phyloP scores from a whole-genome alignment of 805 yeast species.

The Lipomyces mesembrius region DNA sequence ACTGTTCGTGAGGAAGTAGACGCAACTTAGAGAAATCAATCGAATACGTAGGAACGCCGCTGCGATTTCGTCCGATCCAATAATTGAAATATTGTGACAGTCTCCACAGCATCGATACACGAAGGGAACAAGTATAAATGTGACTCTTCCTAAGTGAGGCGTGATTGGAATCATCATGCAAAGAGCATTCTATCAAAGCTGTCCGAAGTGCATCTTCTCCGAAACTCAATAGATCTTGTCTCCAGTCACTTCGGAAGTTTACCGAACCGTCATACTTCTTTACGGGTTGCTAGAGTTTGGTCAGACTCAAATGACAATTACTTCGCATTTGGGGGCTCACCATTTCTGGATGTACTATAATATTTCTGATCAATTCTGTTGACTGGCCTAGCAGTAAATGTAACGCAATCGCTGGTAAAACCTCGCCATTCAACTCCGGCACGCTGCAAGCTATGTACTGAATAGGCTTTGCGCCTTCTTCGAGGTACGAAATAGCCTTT shows the following conservation, averaged over 20 bases:
- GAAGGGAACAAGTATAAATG: background rate
- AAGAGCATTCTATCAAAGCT: background rate
- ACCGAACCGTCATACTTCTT: background rate
- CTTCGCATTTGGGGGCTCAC: constrained; percentile 1
- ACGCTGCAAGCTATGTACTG: constrained; percentile 9
- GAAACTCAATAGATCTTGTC: constrained; percentile 1
- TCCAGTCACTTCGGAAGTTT: background rate
- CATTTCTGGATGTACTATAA: constrained; percentile 4
- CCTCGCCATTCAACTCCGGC: background rate
- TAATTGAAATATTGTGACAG: constrained; percentile 7
- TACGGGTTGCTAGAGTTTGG: background rate
- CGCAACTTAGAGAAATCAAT: constrained; percentile 18
- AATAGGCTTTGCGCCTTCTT: background rate
- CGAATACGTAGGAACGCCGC: background rate
- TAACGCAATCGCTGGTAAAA: constrained; percentile 14
- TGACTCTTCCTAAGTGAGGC: background rate
- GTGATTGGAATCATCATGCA: background rate
- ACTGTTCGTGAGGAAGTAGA: constrained; percentile 22
- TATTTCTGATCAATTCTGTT: background rate
- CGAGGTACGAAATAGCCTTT: constrained; percentile 7
- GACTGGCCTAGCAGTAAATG: background rate
- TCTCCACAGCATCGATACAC: constrained; percentile 3
- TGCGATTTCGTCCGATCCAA: constrained; percentile 1
- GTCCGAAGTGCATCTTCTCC: constrained; percentile 4
- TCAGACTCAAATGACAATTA: background rate